Conservation (phyloP, 2,329 filamentous ascomycete genomes). For the Microsporum canis region DNA sequence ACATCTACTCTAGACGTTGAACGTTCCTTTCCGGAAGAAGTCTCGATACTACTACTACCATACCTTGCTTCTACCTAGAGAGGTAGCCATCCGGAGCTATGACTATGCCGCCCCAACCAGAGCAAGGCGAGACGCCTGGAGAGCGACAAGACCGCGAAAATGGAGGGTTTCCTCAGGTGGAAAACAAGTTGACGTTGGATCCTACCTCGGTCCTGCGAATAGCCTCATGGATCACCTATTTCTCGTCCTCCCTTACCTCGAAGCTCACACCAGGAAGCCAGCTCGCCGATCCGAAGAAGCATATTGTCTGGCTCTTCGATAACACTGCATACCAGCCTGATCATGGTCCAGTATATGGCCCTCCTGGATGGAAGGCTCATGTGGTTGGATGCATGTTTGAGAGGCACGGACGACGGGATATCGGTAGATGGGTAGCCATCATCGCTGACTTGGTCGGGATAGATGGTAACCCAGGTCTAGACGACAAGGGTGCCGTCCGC, state of each 20-base stretch:
- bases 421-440: slow-evolving; percentile 57
- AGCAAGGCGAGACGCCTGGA: slow-evolving; percentile 3
- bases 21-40: not conserved
- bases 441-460: slow-evolving; percentile 61
- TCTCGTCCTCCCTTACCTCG: slow-evolving; percentile 26
- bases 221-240: slow-evolving; percentile 6
- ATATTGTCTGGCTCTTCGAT: slow-evolving; percentile 81
- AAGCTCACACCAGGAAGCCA: slow-evolving; percentile 47
- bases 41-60: not conserved
- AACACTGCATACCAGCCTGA: slow-evolving; percentile 62
- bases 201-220: slow-evolving; percentile 3
- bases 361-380: slow-evolving; percentile 61
- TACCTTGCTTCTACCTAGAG: not conserved
- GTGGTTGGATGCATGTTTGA: slow-evolving; percentile 75
- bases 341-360: slow-evolving; percentile 1
- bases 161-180: slow-evolving; percentile 13
- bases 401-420: slow-evolving; percentile 53
- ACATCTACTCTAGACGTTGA: not conserved
- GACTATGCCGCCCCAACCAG: not conserved
- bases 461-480: slow-evolving; percentile 41
- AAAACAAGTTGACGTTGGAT: slow-evolving; percentile 10
- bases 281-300: slow-evolving; percentile 48
- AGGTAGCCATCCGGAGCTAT: not conserved
- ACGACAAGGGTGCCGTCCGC: slow-evolving; percentile 48
- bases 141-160: slow-evolving; percentile 11